phyloP scores from a whole-genome alignment of 345 rosid species.

The Linum usitatissimum region DNA sequence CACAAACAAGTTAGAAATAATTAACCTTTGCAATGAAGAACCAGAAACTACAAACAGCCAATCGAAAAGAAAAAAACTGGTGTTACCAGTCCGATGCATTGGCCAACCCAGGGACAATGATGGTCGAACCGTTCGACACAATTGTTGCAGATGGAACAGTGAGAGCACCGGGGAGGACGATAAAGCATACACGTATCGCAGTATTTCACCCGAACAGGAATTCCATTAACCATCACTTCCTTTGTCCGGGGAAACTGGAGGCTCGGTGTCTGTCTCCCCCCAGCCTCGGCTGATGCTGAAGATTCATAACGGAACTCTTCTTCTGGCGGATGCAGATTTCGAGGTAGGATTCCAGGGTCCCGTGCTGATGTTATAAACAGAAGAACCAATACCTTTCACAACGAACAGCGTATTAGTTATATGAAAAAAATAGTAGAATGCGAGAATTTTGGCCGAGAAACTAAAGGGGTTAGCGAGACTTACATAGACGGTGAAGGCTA shows the following conservation, averaged over 20 bases:
- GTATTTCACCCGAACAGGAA: slow-evolving; percentile 73
- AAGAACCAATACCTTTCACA: slow-evolving; percentile 67
- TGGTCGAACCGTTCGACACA: slow-evolving; percentile 98
- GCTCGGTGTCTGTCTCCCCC: slow-evolving; percentile 83
- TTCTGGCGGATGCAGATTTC: slow-evolving; percentile 91
- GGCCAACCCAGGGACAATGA: slow-evolving; percentile 99
- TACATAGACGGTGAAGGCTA: slow-evolving; percentile 65
- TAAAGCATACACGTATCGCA: slow-evolving; percentile 98
- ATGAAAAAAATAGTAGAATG: not conserved
- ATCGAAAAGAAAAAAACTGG: slow-evolving; percentile 13
- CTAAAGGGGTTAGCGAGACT: slow-evolving; percentile 21
- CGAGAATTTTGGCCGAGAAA: not conserved
- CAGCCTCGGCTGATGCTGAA: slow-evolving; percentile 41
- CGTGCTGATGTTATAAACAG: slow-evolving; percentile 81
- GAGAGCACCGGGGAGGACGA: slow-evolving; percentile 97
- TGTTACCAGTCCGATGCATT: slow-evolving; percentile 87
- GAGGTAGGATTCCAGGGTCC: slow-evolving; percentile 92
- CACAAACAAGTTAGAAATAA: slow-evolving; percentile 6
- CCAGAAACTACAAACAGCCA: not conserved
- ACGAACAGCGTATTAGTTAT: slow-evolving; percentile 12
- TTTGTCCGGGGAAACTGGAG: slow-evolving; percentile 81
- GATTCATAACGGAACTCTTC: slow-evolving; percentile 65
- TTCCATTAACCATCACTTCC: slow-evolving; percentile 75
- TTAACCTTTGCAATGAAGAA: too few species aligned
- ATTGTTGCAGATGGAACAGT: slow-evolving; percentile 80